Base-by-base conservation (phyloP, 441 rosid genomes). In the Euphorbia celastroides region DNA sequence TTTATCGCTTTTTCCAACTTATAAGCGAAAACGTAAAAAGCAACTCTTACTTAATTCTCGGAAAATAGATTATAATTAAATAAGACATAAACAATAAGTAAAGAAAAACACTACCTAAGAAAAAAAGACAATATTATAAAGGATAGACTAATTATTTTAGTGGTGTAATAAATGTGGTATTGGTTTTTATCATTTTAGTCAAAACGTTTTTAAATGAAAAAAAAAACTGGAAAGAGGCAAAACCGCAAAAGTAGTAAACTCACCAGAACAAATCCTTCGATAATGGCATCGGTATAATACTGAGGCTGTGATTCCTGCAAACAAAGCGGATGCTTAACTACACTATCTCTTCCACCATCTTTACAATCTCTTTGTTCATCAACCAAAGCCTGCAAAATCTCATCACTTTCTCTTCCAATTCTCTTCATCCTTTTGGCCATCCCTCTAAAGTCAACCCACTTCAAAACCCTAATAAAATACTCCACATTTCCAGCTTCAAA, bases 401-500 rank as follows among this genome's bases (percentile, higher is more conserved):
- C 52, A 14, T 46, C 52, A 46, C 52, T 14, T 5, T 46, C 52
- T 14, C 17, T 46, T 1, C 52, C 52, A 46, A 46, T 46, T 46
- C 52, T 12, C 22, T 20, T 72, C 72, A 13, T 20, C 12, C 62
- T 30, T 46, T 5, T n/a, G 7, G 8, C 51, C 34, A 13, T 20
- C 61, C 64, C 22, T 32, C 46, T 12, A 2, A 46, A 10, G 28
- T 56, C 62, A 46, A 67, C 28, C 72, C 63, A 63, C 8, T 50
- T 42, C 25, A 23, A 72, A 30, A 28, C 63, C 16, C n/a, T 71
- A 1, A 61, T 36, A n/a, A 72, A 80, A 70, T 84, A 83, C 17
- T 41, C 75, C 0, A 75, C 62, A 63, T 78, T 73, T 1, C 71
- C 42, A 0, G 68, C 74, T 7, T 75, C 81, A 1, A 62, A 60